Percentiles rank a stretch among this genome's conserved stretches.
phyloP scores from a whole-genome alignment of 257 asterid species.

The Solanum gracilifrons region DNA sequence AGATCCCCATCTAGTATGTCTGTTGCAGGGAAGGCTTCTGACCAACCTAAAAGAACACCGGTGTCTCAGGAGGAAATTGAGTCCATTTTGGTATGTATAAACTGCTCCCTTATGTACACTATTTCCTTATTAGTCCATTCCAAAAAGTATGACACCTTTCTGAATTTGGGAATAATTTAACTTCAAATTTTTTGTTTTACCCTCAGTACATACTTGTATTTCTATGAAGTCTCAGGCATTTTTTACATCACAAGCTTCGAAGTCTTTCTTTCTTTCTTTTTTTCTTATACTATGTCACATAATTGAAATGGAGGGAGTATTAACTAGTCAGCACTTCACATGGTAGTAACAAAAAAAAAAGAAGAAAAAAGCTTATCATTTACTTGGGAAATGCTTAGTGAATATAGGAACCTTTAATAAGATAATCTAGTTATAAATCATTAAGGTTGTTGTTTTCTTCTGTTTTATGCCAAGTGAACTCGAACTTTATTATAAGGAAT shows the following conservation, averaged over 20 bases:
- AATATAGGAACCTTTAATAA: neutral
- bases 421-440: neutral
- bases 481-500: neutral
- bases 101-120: neutral
- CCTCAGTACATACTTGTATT: neutral
- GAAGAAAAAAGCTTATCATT: neutral
- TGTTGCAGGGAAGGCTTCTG: conserved; percentile 83
- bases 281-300: neutral
- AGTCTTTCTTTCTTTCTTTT: neutral
- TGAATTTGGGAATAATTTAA: neutral
- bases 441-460: neutral
- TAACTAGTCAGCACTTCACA: neutral
- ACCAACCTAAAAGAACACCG: conserved; percentile 84
- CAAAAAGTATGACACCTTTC: neutral
- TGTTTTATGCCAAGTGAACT: neutral
- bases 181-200: neutral
- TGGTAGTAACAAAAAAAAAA: neutral
- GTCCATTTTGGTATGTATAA: conserved; percentile 52
- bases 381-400: neutral
- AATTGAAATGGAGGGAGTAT: neutral
- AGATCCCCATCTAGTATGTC: conserved; percentile 41
- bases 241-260: neutral
- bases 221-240: neutral
- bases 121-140: neutral
- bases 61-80: conserved; percentile 85